These are phyloP conservation scores for Eucalyptus leucophloia DNA, from an alignment of 345 rosid species.

Conservation along the genomic window DNA sequence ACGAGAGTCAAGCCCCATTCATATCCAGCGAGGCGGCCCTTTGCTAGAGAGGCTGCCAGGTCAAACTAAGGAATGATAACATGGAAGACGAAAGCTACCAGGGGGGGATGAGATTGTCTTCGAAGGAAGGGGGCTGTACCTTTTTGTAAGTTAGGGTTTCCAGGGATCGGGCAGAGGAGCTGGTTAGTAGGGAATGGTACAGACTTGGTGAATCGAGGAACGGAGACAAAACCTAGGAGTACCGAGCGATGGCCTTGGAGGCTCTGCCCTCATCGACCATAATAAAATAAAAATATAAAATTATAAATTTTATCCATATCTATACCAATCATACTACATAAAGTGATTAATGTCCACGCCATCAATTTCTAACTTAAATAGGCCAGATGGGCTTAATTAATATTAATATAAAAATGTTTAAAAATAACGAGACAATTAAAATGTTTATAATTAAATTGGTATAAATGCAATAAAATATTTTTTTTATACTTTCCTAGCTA, in stretches of 20 bases:
- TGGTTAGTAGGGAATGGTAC: background rate
- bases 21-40: too few species aligned
- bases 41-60: too few species aligned
- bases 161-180: slow-evolving; percentile 18
- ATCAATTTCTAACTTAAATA: rapidly evolving
- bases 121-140: slow-evolving; percentile 18
- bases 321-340: rapidly evolving
- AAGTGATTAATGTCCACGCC: rapidly evolving
- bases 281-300: rapidly evolving
- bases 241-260: background rate
- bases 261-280: rapidly evolving
- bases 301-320: rapidly evolving
- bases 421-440: rapidly evolving
- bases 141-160: slow-evolving; percentile 71
- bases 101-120: slow-evolving; percentile 14
- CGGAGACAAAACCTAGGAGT: background rate
- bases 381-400: rapidly evolving
- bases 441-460: too few species aligned
- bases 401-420: too few species aligned
- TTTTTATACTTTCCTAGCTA: too few species aligned
- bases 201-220: slow-evolving; percentile 16
- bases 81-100: slow-evolving; percentile 63
- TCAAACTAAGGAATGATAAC: background rate
- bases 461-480: rapidly evolving
- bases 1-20: too few species aligned